phyloP scores from a whole-genome alignment of 176 grass and related monocot species.

The Secale cereale region DNA sequence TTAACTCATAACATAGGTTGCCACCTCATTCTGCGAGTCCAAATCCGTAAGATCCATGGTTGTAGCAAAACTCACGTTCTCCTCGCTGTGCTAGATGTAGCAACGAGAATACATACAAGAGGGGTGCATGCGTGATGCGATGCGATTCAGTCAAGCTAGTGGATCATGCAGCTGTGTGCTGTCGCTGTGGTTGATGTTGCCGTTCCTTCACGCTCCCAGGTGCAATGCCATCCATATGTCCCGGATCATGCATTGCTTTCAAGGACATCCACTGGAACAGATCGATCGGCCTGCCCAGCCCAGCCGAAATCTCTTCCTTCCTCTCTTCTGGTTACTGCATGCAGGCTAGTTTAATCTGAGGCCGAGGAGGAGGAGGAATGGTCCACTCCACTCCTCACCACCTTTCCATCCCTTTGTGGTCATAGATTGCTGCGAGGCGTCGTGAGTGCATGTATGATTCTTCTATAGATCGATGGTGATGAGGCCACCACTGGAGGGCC shows the following conservation, averaged over 20 bases:
- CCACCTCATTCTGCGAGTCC: too few species aligned
- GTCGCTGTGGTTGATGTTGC: not conserved
- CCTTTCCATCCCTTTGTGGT: slow-evolving; percentile 10
- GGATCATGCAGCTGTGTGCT: not conserved
- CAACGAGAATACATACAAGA: too few species aligned
- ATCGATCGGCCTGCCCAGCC: not conserved
- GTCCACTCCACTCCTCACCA: not conserved
- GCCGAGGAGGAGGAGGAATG: not conserved
- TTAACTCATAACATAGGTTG: too few species aligned
- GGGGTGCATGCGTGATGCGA: too few species aligned
- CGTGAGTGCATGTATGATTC: slow-evolving; percentile 6
- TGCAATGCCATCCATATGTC: not conserved
- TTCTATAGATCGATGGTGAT: slow-evolving; percentile 9
- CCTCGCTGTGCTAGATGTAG: too few species aligned
- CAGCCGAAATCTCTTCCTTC: not conserved
- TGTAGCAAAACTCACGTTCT: too few species aligned
- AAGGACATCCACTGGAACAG: slow-evolving; percentile 9
- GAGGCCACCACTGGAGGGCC: slow-evolving; percentile 33
- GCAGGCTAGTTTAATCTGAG: not conserved
- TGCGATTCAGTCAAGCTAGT: too few species aligned
- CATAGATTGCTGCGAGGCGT: slow-evolving; percentile 40
- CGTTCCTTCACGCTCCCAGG: not conserved
- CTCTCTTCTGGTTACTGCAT: not conserved
- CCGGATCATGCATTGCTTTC: slow-evolving; percentile 8
- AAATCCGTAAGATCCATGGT: too few species aligned